Conservation (phyloP, 495 filamentous ascomycete genomes). For the Aspergillus bridgeri region DNA sequence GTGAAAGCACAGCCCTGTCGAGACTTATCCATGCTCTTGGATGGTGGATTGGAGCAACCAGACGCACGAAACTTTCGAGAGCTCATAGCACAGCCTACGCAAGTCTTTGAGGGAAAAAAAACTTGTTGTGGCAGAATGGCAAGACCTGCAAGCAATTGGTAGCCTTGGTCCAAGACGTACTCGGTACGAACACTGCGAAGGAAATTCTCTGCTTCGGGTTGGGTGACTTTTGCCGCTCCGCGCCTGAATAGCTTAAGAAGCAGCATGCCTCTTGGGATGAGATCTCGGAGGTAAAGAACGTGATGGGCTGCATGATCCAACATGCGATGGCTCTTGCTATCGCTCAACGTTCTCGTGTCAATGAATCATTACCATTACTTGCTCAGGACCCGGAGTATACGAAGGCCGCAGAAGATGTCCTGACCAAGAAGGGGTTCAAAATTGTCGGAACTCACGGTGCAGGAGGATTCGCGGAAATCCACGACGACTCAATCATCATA, state of each 20-base stretch:
- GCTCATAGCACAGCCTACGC: constrained; percentile 27
- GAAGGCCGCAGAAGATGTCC: constrained; percentile 27
- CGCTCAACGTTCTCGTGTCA: constrained; percentile 27
- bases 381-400: constrained; percentile 35
- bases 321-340: constrained; percentile 35
- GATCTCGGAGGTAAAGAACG: constrained; percentile 25
- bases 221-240: constrained; percentile 32
- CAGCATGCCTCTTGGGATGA: constrained; percentile 26
- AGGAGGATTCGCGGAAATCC: constrained; percentile 37
- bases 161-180: constrained; percentile 25
- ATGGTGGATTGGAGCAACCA: constrained; percentile 36
- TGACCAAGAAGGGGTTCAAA: constrained; percentile 32
- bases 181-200: constrained; percentile 27
- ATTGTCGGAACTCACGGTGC: constrained; percentile 36
- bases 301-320: constrained; percentile 27
- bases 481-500: constrained; percentile 35
- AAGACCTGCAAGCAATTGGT: constrained; percentile 24
- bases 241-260: constrained; percentile 29
- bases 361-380: constrained; percentile 23
- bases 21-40: constrained; percentile 37
- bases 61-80: constrained; percentile 29
- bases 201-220: constrained; percentile 41
- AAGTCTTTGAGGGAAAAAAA: constrained; percentile 32
- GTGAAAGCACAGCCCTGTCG: constrained; percentile 27
- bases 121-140: constrained; percentile 30